Evolutionary conservation across 2,329 filamentous ascomycete species (phyloP).

Genomic region (Aphanocladium album): DNA sequence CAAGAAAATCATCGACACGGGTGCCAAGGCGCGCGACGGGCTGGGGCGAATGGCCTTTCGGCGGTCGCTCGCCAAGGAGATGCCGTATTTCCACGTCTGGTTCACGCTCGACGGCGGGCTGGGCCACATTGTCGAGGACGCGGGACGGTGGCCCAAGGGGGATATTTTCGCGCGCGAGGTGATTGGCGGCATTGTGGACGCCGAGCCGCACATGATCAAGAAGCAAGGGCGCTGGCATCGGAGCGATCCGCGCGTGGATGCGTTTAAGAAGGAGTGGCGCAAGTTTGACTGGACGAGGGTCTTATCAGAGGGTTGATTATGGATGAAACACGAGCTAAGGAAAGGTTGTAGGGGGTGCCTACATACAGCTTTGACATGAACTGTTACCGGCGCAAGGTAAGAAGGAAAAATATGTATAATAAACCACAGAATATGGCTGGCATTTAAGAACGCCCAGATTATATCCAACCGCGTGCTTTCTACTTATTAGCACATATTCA

Average conservation of each 20-base stretch:
- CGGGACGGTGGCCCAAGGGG: slow-evolving; percentile 77
- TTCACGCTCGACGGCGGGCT: slow-evolving; percentile 88
- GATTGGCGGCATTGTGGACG: slow-evolving; percentile 85
- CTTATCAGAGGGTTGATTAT: slow-evolving; percentile 45
- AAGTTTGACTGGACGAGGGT: slow-evolving; percentile 84
- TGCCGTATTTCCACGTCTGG: slow-evolving; percentile 98
- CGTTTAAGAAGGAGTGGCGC: slow-evolving; percentile 78
- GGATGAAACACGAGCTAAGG: no score
- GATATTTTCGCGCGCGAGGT: slow-evolving; percentile 92
- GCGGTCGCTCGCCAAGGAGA: slow-evolving; percentile 79
- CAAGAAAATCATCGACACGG: slow-evolving; percentile 88
- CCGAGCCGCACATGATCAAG: slow-evolving; percentile 77
- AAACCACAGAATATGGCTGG: no score
- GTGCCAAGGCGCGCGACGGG: slow-evolving; percentile 55
- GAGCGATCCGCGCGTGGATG: slow-evolving; percentile 64
- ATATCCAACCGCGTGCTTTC: no score
- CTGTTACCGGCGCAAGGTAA: no score
- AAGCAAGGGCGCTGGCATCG: slow-evolving; percentile 81
- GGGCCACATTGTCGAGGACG: slow-evolving; percentile 87
- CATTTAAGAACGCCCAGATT: no score
- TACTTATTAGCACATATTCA: no score
- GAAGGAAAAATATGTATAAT: no score
- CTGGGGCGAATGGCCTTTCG: slow-evolving; percentile 75
- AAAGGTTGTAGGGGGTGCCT: no score
- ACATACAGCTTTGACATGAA: no score